Evolutionary conservation across 371 early-diverging fungal species (phyloP), one percentile per base, ranked within the genome.

Genomic region (Mortierella sp.): DNA sequence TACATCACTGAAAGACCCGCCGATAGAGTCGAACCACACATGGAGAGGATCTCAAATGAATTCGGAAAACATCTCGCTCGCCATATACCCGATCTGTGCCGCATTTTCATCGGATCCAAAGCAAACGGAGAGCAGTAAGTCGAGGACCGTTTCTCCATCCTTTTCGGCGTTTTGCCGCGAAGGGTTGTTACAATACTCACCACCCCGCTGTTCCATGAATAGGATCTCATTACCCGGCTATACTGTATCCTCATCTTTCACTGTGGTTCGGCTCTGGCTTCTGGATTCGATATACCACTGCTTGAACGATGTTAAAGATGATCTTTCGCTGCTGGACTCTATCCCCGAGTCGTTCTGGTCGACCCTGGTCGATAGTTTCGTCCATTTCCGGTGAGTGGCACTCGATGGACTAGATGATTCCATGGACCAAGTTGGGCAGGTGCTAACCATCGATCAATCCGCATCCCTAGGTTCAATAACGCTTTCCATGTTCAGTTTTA

Each of bases 401-500:
- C 21, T 34, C n/a, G n/a, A n/a, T 34, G 34, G 34, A 10, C 34
- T 7, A 34, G 34, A 4, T 4, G 34, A 34, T 34, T 10, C 4
- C 4, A 34, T 34, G 34, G 7, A 7, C 10, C 34, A 34, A 7
- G 10, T 34, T 34, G n/a, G n/a, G n/a, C n/a, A n/a, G n/a, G n/a
- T n/a, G n/a, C n/a, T n/a, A n/a, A n/a, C n/a, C n/a, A n/a, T n/a
- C n/a, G n/a, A n/a, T n/a, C n/a, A n/a, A n/a, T n/a, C n/a, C n/a
- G n/a, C n/a, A n/a, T n/a, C 28, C 24, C 14, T 58, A 76, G 77
- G 5, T 76, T 76, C 62, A 76, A 76, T 57, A 76, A 64, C 34
- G 77, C 77, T 12, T 76, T 63, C 40, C 77, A 76, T 61, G 77
- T 76, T 2, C 77, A 69, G 13, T 76, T 76, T 50, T 76, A 76